Evolutionary conservation across 345 rosid genomes (phyloP).

Genomic region (Erysimum cheiranthoides): DNA sequence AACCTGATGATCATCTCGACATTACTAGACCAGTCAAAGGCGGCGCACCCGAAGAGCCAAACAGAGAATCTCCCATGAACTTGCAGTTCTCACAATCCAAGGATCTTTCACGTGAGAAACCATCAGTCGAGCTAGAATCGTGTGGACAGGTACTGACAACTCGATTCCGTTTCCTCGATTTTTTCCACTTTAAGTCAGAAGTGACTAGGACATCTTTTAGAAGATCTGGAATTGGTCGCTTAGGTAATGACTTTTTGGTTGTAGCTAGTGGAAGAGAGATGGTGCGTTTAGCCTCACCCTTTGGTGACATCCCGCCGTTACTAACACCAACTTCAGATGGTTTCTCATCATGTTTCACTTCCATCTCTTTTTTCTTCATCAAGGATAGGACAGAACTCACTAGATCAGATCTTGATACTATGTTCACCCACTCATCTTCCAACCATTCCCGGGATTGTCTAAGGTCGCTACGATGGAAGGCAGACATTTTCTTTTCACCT

Average conservation of each 20-base stretch:
- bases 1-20: slow-evolving; percentile 61
- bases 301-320: slow-evolving; percentile 28
- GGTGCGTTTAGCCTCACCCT: slow-evolving; percentile 33
- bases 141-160: slow-evolving; percentile 39
- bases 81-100: slow-evolving; percentile 72
- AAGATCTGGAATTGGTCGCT: slow-evolving; percentile 54
- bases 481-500: slow-evolving; percentile 70
- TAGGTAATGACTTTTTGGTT: slow-evolving; percentile 33
- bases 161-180: slow-evolving; percentile 62
- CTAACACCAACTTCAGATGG: slow-evolving; percentile 34
- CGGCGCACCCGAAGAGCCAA: slow-evolving; percentile 56
- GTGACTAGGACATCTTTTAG: slow-evolving; percentile 57
- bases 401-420: slow-evolving; percentile 56
- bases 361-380: slow-evolving; percentile 43
- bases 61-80: slow-evolving; percentile 55
- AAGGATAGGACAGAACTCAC: slow-evolving; percentile 41
- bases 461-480: slow-evolving; percentile 52
- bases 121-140: slow-evolving; percentile 36
- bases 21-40: slow-evolving; percentile 63
- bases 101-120: slow-evolving; percentile 36
- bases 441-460: slow-evolving; percentile 77
- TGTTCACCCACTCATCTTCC: slow-evolving; percentile 60
- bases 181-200: slow-evolving; percentile 66
- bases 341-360: slow-evolving; percentile 38
- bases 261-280: slow-evolving; percentile 35